Base-by-base conservation (phyloP, 1,284 basidiomycete genomes). In the Cryptococcus floricola region DNA sequence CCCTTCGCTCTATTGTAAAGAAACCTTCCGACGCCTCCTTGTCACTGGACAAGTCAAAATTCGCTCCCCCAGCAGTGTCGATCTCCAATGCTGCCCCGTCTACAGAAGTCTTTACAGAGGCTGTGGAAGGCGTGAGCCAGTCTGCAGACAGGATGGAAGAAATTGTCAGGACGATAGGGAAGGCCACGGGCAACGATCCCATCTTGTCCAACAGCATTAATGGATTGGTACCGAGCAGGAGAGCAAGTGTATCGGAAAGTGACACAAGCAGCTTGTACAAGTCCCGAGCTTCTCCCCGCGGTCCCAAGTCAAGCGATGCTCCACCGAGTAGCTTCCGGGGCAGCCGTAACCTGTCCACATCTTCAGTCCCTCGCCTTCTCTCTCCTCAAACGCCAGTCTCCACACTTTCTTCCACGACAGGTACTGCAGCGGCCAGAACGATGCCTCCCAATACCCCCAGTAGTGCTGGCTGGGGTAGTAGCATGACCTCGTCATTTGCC, bases 401-500 rank as follows among this genome's bases (percentile, higher is more conserved):
- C 16, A 28, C 45, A 28, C 2, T 7, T 8, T 46, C 27, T 23
- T 14, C 16, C 27, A 27, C 8, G 16, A 16, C 27, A 12, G 45
- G 45, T 3, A 25, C 23, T 46, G 25, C 25, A 10, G 23, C 41
- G 23, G 12, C 41, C n/a, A 42, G 41, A 9, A 42, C n/a, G 23
- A n/a, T 42, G n/a, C 10, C 41, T 42, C 45, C 45, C 14, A 31
- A 28, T 46, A 46, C 19, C 4, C 16, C 45, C 45, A 46, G 10
- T 18, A 39, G 44, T 31, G 14, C 43, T 8, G 27, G 13, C 10
- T 72, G 69, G 70, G 58, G 58, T n/a, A 7, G 31, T 10, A 67
- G 65, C 8, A 61, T 73, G 28, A 69, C 70, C 27, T 68, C 68
- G 9, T 61, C 62, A 2, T 62, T 74, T 48, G 61, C 60, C 19